Conservation (phyloP, 495 filamentous ascomycete genomes). For the Penicillium bovifimosum region DNA sequence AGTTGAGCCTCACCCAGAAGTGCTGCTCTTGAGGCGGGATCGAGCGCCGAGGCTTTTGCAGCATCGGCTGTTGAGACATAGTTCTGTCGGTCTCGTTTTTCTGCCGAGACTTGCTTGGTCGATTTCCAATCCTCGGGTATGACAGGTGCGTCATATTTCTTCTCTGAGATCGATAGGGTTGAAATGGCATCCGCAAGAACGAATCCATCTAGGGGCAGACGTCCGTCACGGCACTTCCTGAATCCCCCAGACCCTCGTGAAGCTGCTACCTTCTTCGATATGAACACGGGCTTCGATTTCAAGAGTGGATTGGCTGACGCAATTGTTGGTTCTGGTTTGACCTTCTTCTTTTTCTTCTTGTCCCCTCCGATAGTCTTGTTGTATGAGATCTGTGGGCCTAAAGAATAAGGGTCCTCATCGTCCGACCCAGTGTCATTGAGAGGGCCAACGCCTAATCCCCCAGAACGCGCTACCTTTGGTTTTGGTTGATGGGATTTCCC, state of each 20-base stretch:
- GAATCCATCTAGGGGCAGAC: constrained; percentile 81
- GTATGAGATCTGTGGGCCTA: constrained; percentile 89
- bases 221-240: constrained; percentile 83
- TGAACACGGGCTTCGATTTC: constrained; percentile 65
- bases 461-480: constrained; percentile 47
- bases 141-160: constrained; percentile 65
- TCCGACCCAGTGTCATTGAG: constrained; percentile 96
- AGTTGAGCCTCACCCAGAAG: constrained; percentile 77
- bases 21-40: constrained; percentile 73
- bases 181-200: constrained; percentile 61
- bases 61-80: constrained; percentile 70
- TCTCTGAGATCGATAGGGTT: constrained; percentile 47
- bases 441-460: constrained; percentile 81
- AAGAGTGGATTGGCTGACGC: constrained; percentile 58
- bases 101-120: constrained; percentile 43
- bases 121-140: constrained; percentile 77
- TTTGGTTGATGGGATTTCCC: constrained; percentile 34
- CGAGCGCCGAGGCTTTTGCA: constrained; percentile 67
- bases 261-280: constrained; percentile 64
- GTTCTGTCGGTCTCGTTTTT: constrained; percentile 25
- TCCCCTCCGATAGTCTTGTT: constrained; percentile 77
- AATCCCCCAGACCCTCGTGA: constrained; percentile 52
- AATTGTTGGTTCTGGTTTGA: constrained; percentile 32
- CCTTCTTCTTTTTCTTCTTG: constrained; percentile 73
- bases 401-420: constrained; percentile 90